A percentile compares a stretch with the other conserved stretches of the same genome.
These are phyloP conservation scores for Sclerotinia minor DNA, from an alignment of 2,329 filamentous ascomycete genomes.

Conservation along the genomic window DNA sequence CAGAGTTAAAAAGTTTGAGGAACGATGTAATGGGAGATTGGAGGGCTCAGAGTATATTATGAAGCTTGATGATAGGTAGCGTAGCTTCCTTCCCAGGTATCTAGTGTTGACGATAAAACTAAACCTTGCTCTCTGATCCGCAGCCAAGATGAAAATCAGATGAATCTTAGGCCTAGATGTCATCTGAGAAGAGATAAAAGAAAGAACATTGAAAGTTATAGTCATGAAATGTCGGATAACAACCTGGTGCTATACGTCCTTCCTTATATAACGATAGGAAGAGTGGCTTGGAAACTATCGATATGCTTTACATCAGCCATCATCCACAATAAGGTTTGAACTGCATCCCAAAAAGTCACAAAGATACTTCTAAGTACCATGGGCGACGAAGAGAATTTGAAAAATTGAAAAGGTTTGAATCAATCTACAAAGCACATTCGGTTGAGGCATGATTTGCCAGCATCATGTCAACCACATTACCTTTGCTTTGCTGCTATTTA, in stretches of 20 bases:
- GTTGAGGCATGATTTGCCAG: constrained; percentile 1
- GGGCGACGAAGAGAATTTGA: neutral
- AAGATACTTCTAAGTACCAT: neutral
- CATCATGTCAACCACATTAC: constrained; percentile 6
- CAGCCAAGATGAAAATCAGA: neutral
- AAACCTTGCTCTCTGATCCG: neutral
- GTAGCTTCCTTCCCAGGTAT: neutral
- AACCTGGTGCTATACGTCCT: no score
- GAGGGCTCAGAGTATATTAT: no score
- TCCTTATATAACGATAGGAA: neutral
- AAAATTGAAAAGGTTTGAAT: neutral
- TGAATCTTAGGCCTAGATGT: no score
- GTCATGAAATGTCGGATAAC: neutral
- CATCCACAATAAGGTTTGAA: neutral
- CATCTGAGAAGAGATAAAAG: neutral
- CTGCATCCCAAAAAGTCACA: neutral
- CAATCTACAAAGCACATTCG: constrained; percentile 4
- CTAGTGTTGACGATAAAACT: neutral
- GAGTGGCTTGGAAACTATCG: neutral
- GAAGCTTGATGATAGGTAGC: no score
- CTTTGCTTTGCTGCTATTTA: constrained; percentile 4
- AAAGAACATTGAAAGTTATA: neutral
- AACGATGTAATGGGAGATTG: no score
- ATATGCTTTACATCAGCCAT: neutral
- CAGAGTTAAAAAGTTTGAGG: neutral